Evolutionary conservation across 495 filamentous ascomycete genomes (phyloP).

Genomic region (Aspergillus diversus): DNA sequence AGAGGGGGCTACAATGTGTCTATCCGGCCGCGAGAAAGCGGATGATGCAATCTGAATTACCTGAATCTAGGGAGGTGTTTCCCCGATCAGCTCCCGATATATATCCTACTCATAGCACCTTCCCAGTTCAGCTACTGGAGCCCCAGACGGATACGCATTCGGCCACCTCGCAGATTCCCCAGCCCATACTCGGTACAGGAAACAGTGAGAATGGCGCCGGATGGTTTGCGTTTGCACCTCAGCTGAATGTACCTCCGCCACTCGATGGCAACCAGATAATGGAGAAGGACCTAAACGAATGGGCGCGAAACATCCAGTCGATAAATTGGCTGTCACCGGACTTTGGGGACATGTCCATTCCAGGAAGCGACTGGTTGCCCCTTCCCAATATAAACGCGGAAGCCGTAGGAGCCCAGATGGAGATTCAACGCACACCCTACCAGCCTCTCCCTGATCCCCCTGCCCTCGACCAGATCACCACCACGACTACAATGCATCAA

Average conservation of each 20-base stretch:
- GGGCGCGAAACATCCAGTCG: not conserved
- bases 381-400: not conserved
- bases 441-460: not conserved
- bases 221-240: not conserved
- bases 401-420: not conserved
- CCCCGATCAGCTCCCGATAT: no score
- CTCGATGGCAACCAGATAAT: not conserved
- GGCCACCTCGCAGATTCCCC: not conserved
- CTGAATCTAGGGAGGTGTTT: no score
- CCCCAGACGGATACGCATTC: no score
- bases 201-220: no score
- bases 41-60: not conserved
- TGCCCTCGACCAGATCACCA: not conserved
- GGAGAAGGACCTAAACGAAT: not conserved
- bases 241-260: no score
- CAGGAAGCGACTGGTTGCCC: not conserved
- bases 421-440: not conserved
- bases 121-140: not conserved
- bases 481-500: no score
- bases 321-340: slow-evolving; percentile 1
- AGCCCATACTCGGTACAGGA: no score
- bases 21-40: not conserved
- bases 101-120: no score
- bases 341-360: no score
- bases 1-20: not conserved